Conservation (phyloP, 306 rosid genomes). For the Cicer cuneatum region DNA sequence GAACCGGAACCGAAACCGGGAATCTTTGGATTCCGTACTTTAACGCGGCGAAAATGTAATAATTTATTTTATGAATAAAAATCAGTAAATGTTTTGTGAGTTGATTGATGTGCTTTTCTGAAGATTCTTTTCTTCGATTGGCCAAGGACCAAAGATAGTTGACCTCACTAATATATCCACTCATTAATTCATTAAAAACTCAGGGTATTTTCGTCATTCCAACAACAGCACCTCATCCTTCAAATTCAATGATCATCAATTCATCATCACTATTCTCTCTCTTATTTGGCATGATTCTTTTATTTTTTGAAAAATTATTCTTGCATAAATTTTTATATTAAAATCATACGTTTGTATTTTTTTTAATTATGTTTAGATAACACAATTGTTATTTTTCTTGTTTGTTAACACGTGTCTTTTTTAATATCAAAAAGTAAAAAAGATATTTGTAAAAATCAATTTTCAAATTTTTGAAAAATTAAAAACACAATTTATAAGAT, state of each 20-base stretch:
- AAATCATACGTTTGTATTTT: too few relatives aligned
- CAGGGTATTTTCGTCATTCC: not conserved
- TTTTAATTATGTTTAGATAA: too few relatives aligned
- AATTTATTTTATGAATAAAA: not conserved
- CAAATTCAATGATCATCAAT: not conserved
- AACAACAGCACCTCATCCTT: not conserved
- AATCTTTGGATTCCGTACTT: slow-evolving; percentile 64
- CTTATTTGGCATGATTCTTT: slow-evolving; percentile 32
- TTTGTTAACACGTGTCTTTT: too few relatives aligned
- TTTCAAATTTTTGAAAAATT: too few relatives aligned
- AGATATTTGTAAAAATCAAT: too few relatives aligned
- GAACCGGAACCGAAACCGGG: slow-evolving; percentile 55
- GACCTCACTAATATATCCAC: slow-evolving; percentile 23
- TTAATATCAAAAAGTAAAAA: too few relatives aligned
- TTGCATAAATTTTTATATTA: too few relatives aligned
- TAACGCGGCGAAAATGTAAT: slow-evolving; percentile 50
- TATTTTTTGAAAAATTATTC: too few relatives aligned
- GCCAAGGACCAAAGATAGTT: slow-evolving; percentile 44
- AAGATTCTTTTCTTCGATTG: slow-evolving; percentile 52
- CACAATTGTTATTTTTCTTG: too few relatives aligned
- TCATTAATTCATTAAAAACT: too few relatives aligned
- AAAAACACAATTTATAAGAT: too few relatives aligned
- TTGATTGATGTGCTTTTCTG: slow-evolving; percentile 23
- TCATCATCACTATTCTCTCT: not conserved
- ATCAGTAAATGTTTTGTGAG: not conserved